These are phyloP conservation scores for Physcomitrium patens DNA, from an alignment of 225 moss, liverwort and hornwort genomes.

Conservation along the genomic window DNA sequence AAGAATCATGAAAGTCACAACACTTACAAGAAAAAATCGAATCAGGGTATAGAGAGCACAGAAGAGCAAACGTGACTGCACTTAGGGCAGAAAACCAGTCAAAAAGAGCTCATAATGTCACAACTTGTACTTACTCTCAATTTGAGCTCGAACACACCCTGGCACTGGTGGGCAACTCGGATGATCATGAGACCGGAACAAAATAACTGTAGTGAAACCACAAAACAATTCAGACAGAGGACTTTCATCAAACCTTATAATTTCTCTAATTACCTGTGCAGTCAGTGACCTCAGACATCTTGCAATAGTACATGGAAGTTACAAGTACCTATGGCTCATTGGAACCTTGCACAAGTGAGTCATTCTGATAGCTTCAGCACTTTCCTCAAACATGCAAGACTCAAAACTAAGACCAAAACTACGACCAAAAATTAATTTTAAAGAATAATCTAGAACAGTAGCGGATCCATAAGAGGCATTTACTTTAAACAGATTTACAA, in stretches of 20 bases:
- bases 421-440: not conserved
- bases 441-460: too few species aligned
- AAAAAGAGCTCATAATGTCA: not conserved
- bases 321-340: not conserved
- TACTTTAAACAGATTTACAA: not conserved
- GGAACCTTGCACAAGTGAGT: not conserved
- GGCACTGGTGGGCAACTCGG: conserved; percentile 68
- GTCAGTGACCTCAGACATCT: conserved; percentile 10
- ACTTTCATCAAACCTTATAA: not conserved
- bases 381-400: too few species aligned
- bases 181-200: conserved; percentile 71
- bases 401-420: not conserved
- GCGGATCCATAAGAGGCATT: too few species aligned
- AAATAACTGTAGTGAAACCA: conserved; percentile 61
- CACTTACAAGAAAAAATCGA: conserved; percentile 6
- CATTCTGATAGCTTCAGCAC: not conserved
- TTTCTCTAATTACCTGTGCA: not conserved
- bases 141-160: conserved; percentile 81
- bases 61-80: conserved; percentile 4
- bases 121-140: conserved; percentile 71
- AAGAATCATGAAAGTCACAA: conserved; percentile 1
- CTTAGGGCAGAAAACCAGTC: not conserved
- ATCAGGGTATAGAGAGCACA: not conserved
- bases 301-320: not conserved
- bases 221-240: conserved; percentile 17